Evolutionary conservation across 176 grass and related monocot genomes (phyloP).

Genomic region (Juncus effusus): DNA sequence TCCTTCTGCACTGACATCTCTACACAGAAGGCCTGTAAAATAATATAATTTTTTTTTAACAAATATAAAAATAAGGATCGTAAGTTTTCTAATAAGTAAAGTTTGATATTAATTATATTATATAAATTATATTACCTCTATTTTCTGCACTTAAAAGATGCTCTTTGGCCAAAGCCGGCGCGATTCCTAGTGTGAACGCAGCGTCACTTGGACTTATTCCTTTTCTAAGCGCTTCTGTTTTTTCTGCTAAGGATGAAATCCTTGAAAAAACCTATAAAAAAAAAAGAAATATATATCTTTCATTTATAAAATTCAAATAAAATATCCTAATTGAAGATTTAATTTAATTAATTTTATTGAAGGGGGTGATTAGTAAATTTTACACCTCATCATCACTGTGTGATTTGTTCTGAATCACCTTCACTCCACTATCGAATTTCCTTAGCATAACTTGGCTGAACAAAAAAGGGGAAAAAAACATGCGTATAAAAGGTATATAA

Average conservation of each 20-base stretch:
- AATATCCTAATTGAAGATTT: constrained; percentile 4
- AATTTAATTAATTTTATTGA: not conserved
- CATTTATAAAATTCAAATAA: constrained; percentile 11
- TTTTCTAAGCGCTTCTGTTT: constrained; percentile 68
- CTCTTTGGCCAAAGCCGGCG: constrained; percentile 91
- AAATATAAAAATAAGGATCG: not conserved
- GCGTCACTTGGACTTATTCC: constrained; percentile 93
- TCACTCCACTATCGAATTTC: constrained; percentile 97
- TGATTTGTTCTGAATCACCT: constrained; percentile 95
- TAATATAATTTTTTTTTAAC: not conserved
- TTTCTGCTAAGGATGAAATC: constrained; percentile 71
- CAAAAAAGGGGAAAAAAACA: constrained; percentile 54
- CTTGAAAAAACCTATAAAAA: constrained; percentile 74
- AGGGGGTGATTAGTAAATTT: not conserved
- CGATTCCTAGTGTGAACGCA: constrained; percentile 91
- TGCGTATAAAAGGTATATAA: constrained; percentile 44
- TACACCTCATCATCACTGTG: constrained; percentile 96
- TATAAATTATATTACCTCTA: constrained; percentile 42
- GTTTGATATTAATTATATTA: no score
- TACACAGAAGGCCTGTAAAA: constrained; percentile 69
- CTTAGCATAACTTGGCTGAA: constrained; percentile 87
- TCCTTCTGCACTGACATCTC: constrained; percentile 87
- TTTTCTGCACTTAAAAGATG: constrained; percentile 97
- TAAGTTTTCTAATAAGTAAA: no score
- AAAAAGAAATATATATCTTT: constrained; percentile 21